These are phyloP conservation scores for Lactarius quietus DNA, from an alignment of 768 basidiomycete genomes.

Conservation along the genomic window DNA sequence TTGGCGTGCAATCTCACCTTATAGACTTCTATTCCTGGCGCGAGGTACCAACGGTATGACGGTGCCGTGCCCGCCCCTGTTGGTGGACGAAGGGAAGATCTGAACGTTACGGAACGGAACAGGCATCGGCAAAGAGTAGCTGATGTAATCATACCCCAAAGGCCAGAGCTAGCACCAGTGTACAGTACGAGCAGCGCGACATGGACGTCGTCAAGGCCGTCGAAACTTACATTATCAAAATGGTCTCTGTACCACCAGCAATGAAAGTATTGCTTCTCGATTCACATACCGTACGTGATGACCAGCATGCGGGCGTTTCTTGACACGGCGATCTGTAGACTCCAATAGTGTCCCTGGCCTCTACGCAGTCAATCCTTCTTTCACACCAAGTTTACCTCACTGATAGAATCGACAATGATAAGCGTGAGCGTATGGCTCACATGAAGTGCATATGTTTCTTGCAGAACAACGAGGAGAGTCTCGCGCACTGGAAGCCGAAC, in stretches of 20 bases:
- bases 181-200: slow-evolving; percentile 2
- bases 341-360: slow-evolving; percentile 90
- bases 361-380: slow-evolving; percentile 89
- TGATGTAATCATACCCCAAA: neutral
- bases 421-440: slow-evolving; percentile 88
- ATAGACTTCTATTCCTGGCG: neutral
- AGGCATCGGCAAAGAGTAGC: neutral
- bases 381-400: slow-evolving; percentile 98
- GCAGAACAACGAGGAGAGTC: slow-evolving; percentile 73
- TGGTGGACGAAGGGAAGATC: neutral
- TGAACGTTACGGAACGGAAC: too few relatives aligned
- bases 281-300: slow-evolving; percentile 73
- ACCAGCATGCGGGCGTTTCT: neutral
- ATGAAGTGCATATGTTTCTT: slow-evolving; percentile 98
- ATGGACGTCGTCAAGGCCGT: slow-evolving; percentile 98
- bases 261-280: slow-evolving; percentile 98
- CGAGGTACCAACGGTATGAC: neutral
- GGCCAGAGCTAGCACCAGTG: neutral
- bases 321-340: slow-evolving; percentile 52
- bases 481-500: slow-evolving; percentile 79
- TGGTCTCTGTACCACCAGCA: slow-evolving; percentile 77
- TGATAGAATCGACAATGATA: slow-evolving; percentile 93
- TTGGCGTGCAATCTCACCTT: neutral
- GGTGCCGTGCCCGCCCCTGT: neutral
- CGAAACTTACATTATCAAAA: slow-evolving; percentile 87